Evolutionary conservation across 352 stramenopile species (phyloP), one percentile per base, ranked within the genome.

Genomic region (Phytopythium aichiense): DNA sequence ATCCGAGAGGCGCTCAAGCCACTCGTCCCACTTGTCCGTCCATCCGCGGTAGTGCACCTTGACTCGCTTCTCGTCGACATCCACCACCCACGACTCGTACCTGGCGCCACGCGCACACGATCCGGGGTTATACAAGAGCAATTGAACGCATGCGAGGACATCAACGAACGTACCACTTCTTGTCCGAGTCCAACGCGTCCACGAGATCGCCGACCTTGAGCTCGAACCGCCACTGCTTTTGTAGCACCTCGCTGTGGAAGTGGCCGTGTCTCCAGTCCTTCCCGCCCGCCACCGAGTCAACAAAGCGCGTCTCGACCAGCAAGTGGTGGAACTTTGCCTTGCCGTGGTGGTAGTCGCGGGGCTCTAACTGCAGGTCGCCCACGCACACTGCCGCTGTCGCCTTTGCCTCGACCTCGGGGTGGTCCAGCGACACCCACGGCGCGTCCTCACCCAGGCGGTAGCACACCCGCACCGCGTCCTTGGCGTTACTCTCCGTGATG

Each of bases 1-100:
- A 16, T 82, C 62, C 13, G 95, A 98, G 61, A 92, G 78, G 33
- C 81, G 88, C 7, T 79, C 65, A 28, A 99, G 74, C 94, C 95
- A 99, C 72, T 99, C 95, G 72, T 99, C 96, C 97, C 97, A 99
- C 61, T 97, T 93, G 13, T 84, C 63, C 4, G 97, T 97, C 96
- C 96, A 99, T 8, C 96, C 96, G 58, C 98, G 97, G 68, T 98
- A 99, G 69, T 99, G 95, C 35, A 99, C 88, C 35, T 95, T 76
- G 35, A 99, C 74, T 4, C 85, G 67, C 7, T 31, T 68, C 1
- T 68, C 45, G 2, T 71, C 62, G 31, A 83, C n/a, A 1, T 68
- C 73, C 3, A 92, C 63, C 20, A 93, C 65, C 7, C 78, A 71
- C 20, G 82, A 88, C 46, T 95, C 86, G 42, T 89, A 89, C 71